Evolutionary conservation across 306 rosid genomes (phyloP), one percentile per base, ranked within the genome.

Genomic region (Acacia confusa): DNA sequence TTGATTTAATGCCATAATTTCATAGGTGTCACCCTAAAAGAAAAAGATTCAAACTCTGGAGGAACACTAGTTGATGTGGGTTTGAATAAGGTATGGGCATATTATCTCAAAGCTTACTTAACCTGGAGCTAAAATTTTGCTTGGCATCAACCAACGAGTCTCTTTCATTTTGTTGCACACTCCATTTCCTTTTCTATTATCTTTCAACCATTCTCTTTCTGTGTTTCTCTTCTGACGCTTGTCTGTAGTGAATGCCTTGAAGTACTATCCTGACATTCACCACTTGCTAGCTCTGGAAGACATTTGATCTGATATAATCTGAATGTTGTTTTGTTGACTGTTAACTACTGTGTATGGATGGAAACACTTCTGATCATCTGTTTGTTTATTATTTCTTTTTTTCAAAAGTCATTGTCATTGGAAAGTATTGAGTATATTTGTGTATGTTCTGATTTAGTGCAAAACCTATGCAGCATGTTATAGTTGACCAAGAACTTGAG

Each of bases 31-130:
- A 87, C 94, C 6, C 83, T 90, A 60, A 91, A 85, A 85, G 94
- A 90, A 86, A 86, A 87, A 83, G 85, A 87, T 78, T 78, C 81
- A 24, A 76, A 84, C 81, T 82, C 84, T 17, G 83, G 38, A 17
- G 89, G 91, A 82, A 87, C 97, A 75, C 82, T 84, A n/a, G 94
- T 93, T 80, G 97, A 95, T 78, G 99, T 95, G 84, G 99, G 99
- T 84, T 83, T 95, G 83, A 86, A 72, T 85, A 92, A 95, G 98
- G 99, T 95, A 89, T 73, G 83, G 50, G 10, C 53, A 77, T 58
- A 57, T 76, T 71, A 27, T 53, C 17, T 78, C 72, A 34, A 57
- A 19, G 53, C 84, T 82, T 79, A 38, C 83, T 67, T 41, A 13
- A 44, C 43, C 55, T 16, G 2, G 55, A 83, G 69, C 70, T 72